Percentiles rank a stretch among this genome's conserved stretches.
Conservation (phyloP, 257 asterid species). For the Salvia hispanica region DNA sequence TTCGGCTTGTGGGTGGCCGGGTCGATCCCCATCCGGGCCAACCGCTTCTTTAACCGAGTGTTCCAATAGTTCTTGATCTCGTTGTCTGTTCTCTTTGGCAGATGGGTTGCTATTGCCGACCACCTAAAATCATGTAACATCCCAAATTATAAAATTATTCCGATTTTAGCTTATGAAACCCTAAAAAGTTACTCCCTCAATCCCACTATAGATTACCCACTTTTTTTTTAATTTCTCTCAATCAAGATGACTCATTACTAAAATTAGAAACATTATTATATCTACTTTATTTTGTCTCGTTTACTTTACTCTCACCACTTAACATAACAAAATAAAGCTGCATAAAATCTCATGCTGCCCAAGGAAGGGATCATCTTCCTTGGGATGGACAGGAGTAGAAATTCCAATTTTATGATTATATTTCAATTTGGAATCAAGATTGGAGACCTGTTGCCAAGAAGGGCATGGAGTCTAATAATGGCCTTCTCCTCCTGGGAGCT, state of each 20-base stretch:
- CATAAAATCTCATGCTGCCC: no score
- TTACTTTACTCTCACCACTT: no score
- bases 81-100: conserved; percentile 57
- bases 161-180: no score
- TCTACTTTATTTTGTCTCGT: no score
- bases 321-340: no score
- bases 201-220: not conserved
- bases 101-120: conserved; percentile 55
- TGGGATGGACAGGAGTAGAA: no score
- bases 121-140: conserved; percentile 37
- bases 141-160: conserved; percentile 9
- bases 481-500: conserved; percentile 56
- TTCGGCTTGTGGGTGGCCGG: conserved; percentile 59
- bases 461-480: conserved; percentile 64
- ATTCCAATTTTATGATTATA: no score
- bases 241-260: no score
- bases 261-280: no score
- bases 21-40: conserved; percentile 64
- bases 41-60: conserved; percentile 57
- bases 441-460: conserved; percentile 52
- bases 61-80: conserved; percentile 67
- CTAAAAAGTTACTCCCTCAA: no score
- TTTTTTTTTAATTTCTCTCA: no score
- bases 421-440: not conserved
- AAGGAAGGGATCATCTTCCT: no score